Percentiles rank a stretch among this genome's conserved stretches.
phyloP scores from a whole-genome alignment of 169 alveolate genomes.

The Cryptosporidium bovis region DNA sequence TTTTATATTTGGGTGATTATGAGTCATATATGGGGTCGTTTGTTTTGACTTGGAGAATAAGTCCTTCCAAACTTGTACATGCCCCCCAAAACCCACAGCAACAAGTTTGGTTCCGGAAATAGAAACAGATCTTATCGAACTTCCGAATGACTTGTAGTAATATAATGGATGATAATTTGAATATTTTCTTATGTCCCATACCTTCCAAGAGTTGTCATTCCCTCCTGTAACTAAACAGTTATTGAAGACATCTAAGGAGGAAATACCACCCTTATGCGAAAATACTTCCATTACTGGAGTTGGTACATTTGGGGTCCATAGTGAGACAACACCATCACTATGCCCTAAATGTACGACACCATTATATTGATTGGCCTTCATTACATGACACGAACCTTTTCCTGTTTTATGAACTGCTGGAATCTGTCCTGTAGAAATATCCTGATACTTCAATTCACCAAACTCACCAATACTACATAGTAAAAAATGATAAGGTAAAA shows the following conservation, averaged over 20 bases:
- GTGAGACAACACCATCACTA: slow-evolving; percentile 91
- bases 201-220: slow-evolving; percentile 87
- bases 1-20: slow-evolving; percentile 79
- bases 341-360: slow-evolving; percentile 94
- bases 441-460: slow-evolving; percentile 93
- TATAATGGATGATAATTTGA: slow-evolving; percentile 75
- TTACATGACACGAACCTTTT: slow-evolving; percentile 89
- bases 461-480: slow-evolving; percentile 90
- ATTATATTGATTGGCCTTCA: slow-evolving; percentile 89
- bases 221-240: slow-evolving; percentile 84
- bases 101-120: slow-evolving; percentile 88
- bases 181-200: slow-evolving; percentile 94
- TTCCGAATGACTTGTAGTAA: slow-evolving; percentile 75
- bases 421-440: slow-evolving; percentile 91
- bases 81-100: slow-evolving; percentile 83
- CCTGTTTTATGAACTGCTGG: slow-evolving; percentile 91
- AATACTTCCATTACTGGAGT: slow-evolving; percentile 85
- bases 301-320: slow-evolving; percentile 95
- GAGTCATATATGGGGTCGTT: slow-evolving; percentile 88
- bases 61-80: slow-evolving; percentile 90
- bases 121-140: slow-evolving; percentile 78
- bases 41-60: slow-evolving; percentile 80
- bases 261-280: slow-evolving; percentile 86
- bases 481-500: slow-evolving; percentile 92
- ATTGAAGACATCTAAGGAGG: slow-evolving; percentile 77